These are phyloP conservation scores for Podosphaera fusca DNA, from an alignment of 2,329 filamentous ascomycete species.

Conservation along the genomic window DNA sequence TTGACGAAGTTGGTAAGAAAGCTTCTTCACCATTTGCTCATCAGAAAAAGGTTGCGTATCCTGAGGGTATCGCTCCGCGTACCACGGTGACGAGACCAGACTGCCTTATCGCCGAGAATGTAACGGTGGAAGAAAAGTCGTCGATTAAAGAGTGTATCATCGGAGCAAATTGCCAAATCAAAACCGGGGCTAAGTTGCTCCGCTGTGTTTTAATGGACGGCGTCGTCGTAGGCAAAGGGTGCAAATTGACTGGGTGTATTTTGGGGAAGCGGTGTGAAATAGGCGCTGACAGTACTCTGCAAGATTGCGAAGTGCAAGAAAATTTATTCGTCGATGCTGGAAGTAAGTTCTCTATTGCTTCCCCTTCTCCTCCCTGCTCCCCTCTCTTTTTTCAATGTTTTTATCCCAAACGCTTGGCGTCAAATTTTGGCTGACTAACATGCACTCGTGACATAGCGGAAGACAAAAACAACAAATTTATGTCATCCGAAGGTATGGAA, in stretches of 20 bases:
- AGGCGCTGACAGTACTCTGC: slow-evolving; percentile 59
- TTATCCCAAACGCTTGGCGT: not conserved
- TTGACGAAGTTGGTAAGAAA: slow-evolving; percentile 36
- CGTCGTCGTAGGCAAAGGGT: slow-evolving; percentile 61
- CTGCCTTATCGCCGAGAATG: slow-evolving; percentile 68
- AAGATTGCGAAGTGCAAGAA: slow-evolving; percentile 82
- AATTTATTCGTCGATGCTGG: slow-evolving; percentile 65
- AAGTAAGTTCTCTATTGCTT: slow-evolving; percentile 25
- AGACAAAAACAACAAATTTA: slow-evolving; percentile 43
- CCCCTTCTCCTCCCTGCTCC: not conserved
- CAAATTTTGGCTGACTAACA: not conserved
- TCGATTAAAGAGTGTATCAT: slow-evolving; percentile 87
- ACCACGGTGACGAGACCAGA: slow-evolving; percentile 68
- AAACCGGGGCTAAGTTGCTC: slow-evolving; percentile 63
- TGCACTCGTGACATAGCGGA: slow-evolving; percentile 24
- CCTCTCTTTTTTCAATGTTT: not conserved
- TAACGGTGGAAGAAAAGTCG: slow-evolving; percentile 67
- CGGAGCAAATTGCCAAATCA: slow-evolving; percentile 69
- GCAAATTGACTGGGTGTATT: slow-evolving; percentile 70
- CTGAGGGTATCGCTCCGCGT: slow-evolving; percentile 54
- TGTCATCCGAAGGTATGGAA: slow-evolving; percentile 43
- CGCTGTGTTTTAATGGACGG: slow-evolving; percentile 86
- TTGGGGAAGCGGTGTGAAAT: slow-evolving; percentile 61
- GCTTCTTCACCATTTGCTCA: slow-evolving; percentile 54
- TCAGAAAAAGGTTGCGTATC: slow-evolving; percentile 56